phyloP scores from a whole-genome alignment of 345 rosid genomes.

The Jatropha curcas region DNA sequence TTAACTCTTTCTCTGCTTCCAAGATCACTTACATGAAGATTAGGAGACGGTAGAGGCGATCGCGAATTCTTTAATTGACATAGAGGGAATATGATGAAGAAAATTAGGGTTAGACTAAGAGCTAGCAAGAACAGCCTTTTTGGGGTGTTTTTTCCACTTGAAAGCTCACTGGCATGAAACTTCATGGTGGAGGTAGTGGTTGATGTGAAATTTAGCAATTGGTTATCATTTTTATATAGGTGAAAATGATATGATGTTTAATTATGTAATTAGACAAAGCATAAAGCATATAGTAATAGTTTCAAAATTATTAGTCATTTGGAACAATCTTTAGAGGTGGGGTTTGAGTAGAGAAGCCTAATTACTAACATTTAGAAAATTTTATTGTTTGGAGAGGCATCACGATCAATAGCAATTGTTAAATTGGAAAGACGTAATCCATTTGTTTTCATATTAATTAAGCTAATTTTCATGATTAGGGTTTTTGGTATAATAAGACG shows the following conservation, averaged over 20 bases:
- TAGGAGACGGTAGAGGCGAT: constrained; percentile 9
- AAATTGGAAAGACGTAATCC: not conserved
- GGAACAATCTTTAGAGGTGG: not conserved
- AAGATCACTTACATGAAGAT: not conserved
- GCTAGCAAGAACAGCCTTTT: constrained; percentile 11
- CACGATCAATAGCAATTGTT: not conserved
- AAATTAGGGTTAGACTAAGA: not conserved
- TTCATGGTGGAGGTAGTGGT: constrained; percentile 17
- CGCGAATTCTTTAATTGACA: constrained; percentile 14
- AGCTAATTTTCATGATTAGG: not conserved
- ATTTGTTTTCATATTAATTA: not conserved
- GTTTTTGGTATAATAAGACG: not conserved
- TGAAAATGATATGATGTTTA: not conserved
- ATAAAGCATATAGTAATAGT: too few relatives aligned
- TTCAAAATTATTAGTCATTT: not conserved
- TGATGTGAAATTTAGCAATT: not conserved
- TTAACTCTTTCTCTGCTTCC: constrained; percentile 8
- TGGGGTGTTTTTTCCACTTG: constrained; percentile 2
- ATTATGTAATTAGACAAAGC: constrained; percentile 2
- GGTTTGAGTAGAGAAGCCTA: not conserved
- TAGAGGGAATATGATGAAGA: constrained; percentile 22
- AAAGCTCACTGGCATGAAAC: constrained; percentile 7
- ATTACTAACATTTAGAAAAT: not conserved
- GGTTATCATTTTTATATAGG: not conserved
- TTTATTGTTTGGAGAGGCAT: not conserved